These are phyloP conservation scores for Tarenaya hassleriana DNA, from an alignment of 345 rosid genomes.

Conservation along the genomic window DNA sequence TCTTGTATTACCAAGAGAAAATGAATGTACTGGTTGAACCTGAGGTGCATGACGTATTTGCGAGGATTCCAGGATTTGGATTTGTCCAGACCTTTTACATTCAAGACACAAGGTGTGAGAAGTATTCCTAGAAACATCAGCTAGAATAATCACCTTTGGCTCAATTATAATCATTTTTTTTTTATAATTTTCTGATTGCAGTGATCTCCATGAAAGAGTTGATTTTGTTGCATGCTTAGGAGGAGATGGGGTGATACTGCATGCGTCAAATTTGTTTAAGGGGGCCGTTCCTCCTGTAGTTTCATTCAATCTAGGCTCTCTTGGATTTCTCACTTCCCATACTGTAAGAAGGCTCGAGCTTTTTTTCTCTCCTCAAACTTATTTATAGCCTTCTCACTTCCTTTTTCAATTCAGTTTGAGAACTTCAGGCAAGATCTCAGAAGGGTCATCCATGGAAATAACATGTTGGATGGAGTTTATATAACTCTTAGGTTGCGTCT, in stretches of 20 bases:
- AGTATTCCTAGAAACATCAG: conserved; percentile 9
- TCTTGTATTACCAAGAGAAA: conserved; percentile 84
- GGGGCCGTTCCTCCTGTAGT: conserved; percentile 95
- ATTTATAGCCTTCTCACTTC: conserved; percentile 12
- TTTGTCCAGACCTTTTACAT: conserved; percentile 94
- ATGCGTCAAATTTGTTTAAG: conserved; percentile 90
- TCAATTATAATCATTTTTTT: conserved; percentile 6
- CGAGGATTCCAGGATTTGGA: conserved; percentile 97
- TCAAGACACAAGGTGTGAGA: conserved; percentile 82
- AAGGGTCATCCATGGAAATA: conserved; percentile 84
- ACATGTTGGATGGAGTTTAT: conserved; percentile 79
- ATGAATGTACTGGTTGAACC: conserved; percentile 98
- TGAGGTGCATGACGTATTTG: conserved; percentile 91
- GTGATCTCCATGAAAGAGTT: conserved; percentile 96
- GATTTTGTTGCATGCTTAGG: conserved; percentile 98
- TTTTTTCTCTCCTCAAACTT: no score
- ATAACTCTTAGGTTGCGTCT: conserved; percentile 96
- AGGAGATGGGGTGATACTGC: conserved; percentile 95
- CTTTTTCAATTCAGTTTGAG: conserved; percentile 48
- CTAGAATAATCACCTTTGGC: conserved; percentile 18
- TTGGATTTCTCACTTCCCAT: conserved; percentile 96
- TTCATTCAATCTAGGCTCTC: conserved; percentile 93
- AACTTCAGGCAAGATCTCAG: conserved; percentile 74
- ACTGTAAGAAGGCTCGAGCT: conserved; percentile 20
- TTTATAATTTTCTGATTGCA: conserved; percentile 26